Evolutionary conservation across 1,139 yeast species (phyloP).

Genomic region (Debaryomyces subglobosus): DNA sequence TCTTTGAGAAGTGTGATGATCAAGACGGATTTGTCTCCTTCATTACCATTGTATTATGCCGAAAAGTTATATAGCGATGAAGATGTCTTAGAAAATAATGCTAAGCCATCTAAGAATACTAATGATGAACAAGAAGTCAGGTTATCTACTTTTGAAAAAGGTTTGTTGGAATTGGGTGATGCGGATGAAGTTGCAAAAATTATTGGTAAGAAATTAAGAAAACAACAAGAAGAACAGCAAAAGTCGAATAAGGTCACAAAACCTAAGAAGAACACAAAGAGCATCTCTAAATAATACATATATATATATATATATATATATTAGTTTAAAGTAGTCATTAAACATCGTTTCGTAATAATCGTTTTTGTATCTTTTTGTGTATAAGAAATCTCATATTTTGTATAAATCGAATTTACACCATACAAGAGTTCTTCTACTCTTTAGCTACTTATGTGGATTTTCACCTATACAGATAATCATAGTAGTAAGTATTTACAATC

Average conservation of each 20-base stretch:
- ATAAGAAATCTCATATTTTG: background rate
- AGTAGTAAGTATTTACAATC: slow-evolving; percentile 2
- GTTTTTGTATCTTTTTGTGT: slow-evolving; percentile 4
- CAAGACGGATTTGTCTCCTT: slow-evolving; percentile 74
- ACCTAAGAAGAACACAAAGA: slow-evolving; percentile 11
- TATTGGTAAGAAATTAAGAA: slow-evolving; percentile 43
- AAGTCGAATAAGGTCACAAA: slow-evolving; percentile 17
- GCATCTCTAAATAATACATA: slow-evolving; percentile 5
- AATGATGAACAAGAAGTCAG: slow-evolving; percentile 39
- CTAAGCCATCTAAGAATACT: slow-evolving; percentile 13
- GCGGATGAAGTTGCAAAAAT: slow-evolving; percentile 62
- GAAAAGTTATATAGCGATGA: slow-evolving; percentile 54
- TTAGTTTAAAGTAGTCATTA: slow-evolving; percentile 5
- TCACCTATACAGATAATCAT: slow-evolving; percentile 8
- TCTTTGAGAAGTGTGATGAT: slow-evolving; percentile 62
- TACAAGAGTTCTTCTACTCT: background rate
- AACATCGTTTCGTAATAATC: background rate
- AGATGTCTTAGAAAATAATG: slow-evolving; percentile 28
- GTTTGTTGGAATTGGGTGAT: slow-evolving; percentile 78
- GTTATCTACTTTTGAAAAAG: slow-evolving; percentile 68
- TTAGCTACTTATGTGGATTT: slow-evolving; percentile 10
- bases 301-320: slow-evolving; percentile 1
- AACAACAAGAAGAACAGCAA: slow-evolving; percentile 16
- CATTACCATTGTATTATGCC: slow-evolving; percentile 78
- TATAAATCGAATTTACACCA: background rate